Percentiles rank a stretch among this genome's conserved stretches.
Evolutionary conservation across 2,329 filamentous ascomycete species (phyloP).

Genomic region (Alternaria rosae): DNA sequence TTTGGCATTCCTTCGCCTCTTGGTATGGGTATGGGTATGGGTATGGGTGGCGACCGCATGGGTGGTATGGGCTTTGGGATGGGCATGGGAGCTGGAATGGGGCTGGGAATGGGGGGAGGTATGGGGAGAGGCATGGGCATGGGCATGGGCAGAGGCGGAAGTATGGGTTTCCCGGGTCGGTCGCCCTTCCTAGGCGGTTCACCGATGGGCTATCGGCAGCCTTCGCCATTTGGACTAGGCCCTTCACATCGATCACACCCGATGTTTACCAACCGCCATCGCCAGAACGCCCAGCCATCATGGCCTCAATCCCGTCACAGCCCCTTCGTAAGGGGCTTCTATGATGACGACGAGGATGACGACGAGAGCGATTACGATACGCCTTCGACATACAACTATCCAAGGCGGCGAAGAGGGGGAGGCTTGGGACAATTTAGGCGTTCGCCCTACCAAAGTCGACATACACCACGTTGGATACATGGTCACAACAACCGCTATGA

Average conservation of each 20-base stretch:
- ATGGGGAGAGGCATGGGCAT: neutral
- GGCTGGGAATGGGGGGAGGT: neutral
- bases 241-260: neutral
- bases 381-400: neutral
- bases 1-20: neutral
- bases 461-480: conserved; percentile 8
- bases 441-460: neutral
- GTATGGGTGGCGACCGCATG: conserved; percentile 1
- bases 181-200: neutral
- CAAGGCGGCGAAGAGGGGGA: neutral
- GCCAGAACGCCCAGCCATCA: conserved; percentile 10
- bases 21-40: conserved; percentile 7
- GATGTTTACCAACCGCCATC: neutral
- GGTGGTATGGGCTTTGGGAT: neutral
- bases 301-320: neutral
- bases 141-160: neutral
- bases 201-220: neutral
- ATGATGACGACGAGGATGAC: conserved; percentile 14
- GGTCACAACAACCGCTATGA: conserved; percentile 14
- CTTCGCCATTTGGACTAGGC: conserved; percentile 1
- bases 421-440: neutral
- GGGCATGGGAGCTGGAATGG: conserved; percentile 3
- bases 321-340: neutral
- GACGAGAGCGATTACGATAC: conserved; percentile 20
- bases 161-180: neutral